phyloP scores from a whole-genome alignment of 371 early-diverging fungal genomes.

The Haplosporangium sp. region DNA sequence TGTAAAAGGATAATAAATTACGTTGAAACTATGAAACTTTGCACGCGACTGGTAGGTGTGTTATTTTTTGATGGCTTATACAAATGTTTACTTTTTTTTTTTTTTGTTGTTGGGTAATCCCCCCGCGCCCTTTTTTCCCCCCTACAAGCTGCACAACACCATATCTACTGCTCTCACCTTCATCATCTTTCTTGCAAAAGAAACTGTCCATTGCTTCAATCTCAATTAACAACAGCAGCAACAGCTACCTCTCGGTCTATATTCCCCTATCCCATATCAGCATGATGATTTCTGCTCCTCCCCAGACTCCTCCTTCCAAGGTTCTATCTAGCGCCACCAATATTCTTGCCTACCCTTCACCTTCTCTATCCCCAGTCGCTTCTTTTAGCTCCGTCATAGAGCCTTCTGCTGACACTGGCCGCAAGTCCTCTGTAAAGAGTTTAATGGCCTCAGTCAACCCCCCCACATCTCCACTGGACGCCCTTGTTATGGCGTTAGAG shows the following conservation, averaged over 20 bases:
- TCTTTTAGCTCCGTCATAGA: constrained; percentile 25
- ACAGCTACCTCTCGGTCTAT: background rate
- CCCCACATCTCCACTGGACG: constrained; percentile 41
- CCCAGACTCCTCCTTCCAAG: constrained; percentile 37
- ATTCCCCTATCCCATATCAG: background rate
- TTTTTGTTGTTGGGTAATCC: background rate
- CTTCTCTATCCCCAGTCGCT: constrained; percentile 45
- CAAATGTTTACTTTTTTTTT: background rate
- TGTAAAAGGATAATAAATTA: no score
- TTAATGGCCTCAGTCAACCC: constrained; percentile 19
- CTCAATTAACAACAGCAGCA: background rate
- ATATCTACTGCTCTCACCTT: background rate
- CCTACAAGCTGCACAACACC: background rate
- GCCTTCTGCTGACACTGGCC: constrained; percentile 5
- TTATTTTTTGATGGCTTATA: background rate
- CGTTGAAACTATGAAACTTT: no score
- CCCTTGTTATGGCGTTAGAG: constrained; percentile 49
- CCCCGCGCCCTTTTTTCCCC: background rate
- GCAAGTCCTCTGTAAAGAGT: constrained; percentile 19
- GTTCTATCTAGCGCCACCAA: constrained; percentile 22
- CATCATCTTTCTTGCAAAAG: constrained; percentile 1
- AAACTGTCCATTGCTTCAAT: background rate
- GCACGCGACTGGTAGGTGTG: background rate
- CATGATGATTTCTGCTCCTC: constrained; percentile 6
- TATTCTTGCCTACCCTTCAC: constrained; percentile 38